Conservation (phyloP, 169 alveolate species). For the Cryptosporidium parvum region DNA sequence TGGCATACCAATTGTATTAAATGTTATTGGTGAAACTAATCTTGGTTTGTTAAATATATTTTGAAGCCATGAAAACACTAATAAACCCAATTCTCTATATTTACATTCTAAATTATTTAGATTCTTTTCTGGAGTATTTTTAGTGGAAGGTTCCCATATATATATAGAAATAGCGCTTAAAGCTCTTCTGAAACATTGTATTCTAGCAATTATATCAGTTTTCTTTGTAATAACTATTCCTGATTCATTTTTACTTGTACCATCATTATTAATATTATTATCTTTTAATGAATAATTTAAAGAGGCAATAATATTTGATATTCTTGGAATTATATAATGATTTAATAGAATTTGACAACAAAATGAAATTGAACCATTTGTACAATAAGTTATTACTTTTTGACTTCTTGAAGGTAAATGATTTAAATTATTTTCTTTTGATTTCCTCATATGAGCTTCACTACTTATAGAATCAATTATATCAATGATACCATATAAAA, state of each 20-base stretch:
- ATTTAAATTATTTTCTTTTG: conserved; percentile 17
- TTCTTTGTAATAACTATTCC: conserved; percentile 12
- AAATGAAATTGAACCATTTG: conserved; percentile 70
- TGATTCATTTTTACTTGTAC: neutral
- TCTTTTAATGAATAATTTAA: conserved; percentile 30
- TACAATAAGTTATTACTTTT: conserved; percentile 20
- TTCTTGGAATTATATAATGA: conserved; percentile 66
- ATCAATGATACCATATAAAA: conserved; percentile 60
- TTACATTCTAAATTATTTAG: conserved; percentile 4
- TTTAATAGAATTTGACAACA: conserved; percentile 57
- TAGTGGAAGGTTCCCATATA: conserved; percentile 55
- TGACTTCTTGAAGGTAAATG: conserved; percentile 35
- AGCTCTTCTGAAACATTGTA: conserved; percentile 70
- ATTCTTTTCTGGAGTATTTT: conserved; percentile 13
- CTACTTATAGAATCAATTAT: conserved; percentile 64
- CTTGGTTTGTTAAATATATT: conserved; percentile 49
- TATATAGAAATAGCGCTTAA: conserved; percentile 45
- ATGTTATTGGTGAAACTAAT: conserved; percentile 46
- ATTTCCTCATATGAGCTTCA: conserved; percentile 34
- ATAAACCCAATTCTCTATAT: conserved; percentile 46
- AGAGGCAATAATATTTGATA: conserved; percentile 29
- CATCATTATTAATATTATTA: neutral
- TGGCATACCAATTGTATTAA: conserved; percentile 59
- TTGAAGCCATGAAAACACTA: conserved; percentile 54
- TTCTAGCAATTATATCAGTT: conserved; percentile 50